These are phyloP conservation scores for Penicillium ucsense DNA, from an alignment of 495 filamentous ascomycete genomes.

Conservation along the genomic window DNA sequence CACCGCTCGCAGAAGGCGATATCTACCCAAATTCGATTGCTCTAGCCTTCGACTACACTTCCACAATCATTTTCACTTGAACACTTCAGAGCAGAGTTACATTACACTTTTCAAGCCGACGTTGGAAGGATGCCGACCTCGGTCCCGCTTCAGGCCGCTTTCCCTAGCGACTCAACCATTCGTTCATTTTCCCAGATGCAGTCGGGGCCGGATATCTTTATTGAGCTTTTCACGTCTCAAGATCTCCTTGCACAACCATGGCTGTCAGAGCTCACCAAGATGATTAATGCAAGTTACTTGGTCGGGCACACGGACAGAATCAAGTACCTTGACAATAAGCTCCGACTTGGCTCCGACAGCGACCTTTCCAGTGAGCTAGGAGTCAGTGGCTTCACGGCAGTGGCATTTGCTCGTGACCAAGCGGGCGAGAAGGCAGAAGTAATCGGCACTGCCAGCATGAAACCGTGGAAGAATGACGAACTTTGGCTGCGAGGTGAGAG, in stretches of 20 bases:
- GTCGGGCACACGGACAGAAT: slow-evolving; percentile 7
- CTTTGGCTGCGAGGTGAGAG: background rate
- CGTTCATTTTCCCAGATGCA: background rate
- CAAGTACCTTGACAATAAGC: slow-evolving; percentile 1
- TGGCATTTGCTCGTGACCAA: slow-evolving; percentile 1
- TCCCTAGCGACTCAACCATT: too few relatives aligned
- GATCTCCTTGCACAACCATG: slow-evolving; percentile 6
- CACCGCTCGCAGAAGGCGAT: too few relatives aligned
- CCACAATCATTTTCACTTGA: too few relatives aligned
- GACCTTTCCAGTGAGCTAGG: slow-evolving; percentile 4
- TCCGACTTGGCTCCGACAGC: slow-evolving; percentile 1
- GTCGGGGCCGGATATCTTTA: background rate
- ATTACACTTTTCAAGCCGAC: too few relatives aligned
- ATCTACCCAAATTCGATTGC: too few relatives aligned
- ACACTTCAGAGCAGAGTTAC: too few relatives aligned
- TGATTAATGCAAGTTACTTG: slow-evolving; percentile 8
- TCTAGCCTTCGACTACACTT: too few relatives aligned
- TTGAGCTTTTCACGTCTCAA: slow-evolving; percentile 3
- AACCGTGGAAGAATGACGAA: slow-evolving; percentile 10
- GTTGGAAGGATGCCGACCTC: too few relatives aligned
- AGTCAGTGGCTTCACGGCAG: slow-evolving; percentile 3
- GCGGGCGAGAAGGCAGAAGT: background rate
- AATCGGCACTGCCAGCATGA: slow-evolving; percentile 11
- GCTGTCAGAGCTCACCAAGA: slow-evolving; percentile 5
- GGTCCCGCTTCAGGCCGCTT: too few relatives aligned